Percentiles rank a stretch among this genome's conserved stretches.
phyloP scores from a whole-genome alignment of 2,329 filamentous ascomycete species.

The Cercospora brassicicola region DNA sequence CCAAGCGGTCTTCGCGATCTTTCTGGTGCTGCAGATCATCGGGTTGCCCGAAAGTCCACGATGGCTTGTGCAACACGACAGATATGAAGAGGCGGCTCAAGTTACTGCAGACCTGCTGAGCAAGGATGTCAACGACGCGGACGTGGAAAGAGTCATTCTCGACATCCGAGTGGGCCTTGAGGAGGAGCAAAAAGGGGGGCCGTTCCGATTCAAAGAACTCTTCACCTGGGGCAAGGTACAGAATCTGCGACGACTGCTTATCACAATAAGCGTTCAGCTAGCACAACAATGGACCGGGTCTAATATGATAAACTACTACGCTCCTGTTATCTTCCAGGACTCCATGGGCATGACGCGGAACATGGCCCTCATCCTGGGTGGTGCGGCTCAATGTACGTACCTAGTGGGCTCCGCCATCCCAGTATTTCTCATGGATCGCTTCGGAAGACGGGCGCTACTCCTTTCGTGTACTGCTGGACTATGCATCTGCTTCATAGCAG shows the following conservation, averaged over 20 bases:
- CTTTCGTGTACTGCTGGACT: conserved; percentile 50
- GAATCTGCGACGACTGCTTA: conserved; percentile 64
- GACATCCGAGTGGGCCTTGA: conserved; percentile 41
- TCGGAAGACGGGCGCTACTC: conserved; percentile 51
- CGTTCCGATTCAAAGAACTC: conserved; percentile 46
- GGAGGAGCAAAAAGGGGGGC: conserved; percentile 4
- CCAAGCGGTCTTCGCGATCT: conserved; percentile 52
- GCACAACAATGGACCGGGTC: conserved; percentile 63
- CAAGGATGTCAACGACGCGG: conserved; percentile 52
- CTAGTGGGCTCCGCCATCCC: not conserved
- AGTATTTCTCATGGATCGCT: conserved; percentile 64
- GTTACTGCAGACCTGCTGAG: conserved; percentile 55
- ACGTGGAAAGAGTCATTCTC: conserved; percentile 64
- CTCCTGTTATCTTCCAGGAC: conserved; percentile 44
- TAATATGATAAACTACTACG: conserved; percentile 49
- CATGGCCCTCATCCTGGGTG: conserved; percentile 45
- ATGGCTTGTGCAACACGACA: conserved; percentile 48
- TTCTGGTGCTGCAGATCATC: conserved; percentile 47
- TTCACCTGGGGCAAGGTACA: conserved; percentile 65
- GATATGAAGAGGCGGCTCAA: conserved; percentile 49
- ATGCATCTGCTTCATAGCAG: conserved; percentile 54
- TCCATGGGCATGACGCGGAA: conserved; percentile 54
- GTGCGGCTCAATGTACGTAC: not conserved
- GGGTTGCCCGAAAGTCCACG: conserved; percentile 49
- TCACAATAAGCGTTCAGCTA: conserved; percentile 60